Base-by-base conservation (phyloP, 306 rosid species). In the Canavalia gladiata region DNA sequence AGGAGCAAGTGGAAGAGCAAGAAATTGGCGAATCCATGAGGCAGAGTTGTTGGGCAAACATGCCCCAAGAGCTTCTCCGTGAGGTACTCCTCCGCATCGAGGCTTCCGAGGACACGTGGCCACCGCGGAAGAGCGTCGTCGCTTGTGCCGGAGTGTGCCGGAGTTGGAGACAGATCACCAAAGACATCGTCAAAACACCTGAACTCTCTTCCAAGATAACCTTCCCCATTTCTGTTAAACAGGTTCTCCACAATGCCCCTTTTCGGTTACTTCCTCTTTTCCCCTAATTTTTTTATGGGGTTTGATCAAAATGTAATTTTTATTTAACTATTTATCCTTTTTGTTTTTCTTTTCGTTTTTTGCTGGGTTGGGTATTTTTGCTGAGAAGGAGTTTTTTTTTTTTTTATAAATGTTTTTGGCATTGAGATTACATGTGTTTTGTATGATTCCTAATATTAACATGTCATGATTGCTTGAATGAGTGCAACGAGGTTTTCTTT, bases 71-170 rank as follows among this genome's bases (percentile, higher is more conserved):
- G 90, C 97, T 96, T 0, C 92, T 96, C 10, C 75, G 98, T 4
- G 99, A 96, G 77, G 97, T 96, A 5, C 84, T 96, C 39, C 7
- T 87, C 65, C 83, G 92, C 71, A 88, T 96, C 68, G 99, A 96
- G 81, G 87, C 89, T 0, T 87, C 98, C 4, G 99, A 96, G 87
- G 87, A 63, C 18, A 54, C 90, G 2, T 96, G 99, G 99, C 99
- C 99, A 5, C 90, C 86, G 4, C 84, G 99, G 59, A 90, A 87
- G 87, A 90, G 78, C 82, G 99, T 96, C 4, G 97, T 93, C 59
- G 94, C 97, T 4, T 93, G 98, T 56, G 98, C 99, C 34, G 97
- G 98, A 18, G 99, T 96, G 0, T 94, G 99, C 81, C 90, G 98
- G 77, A 92, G 92, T 68, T 96, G 99, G 99, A 87, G 99, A 25